Evolutionary conservation across 2,329 filamentous ascomycete species (phyloP).

Genomic region (Penicillium expansum): DNA sequence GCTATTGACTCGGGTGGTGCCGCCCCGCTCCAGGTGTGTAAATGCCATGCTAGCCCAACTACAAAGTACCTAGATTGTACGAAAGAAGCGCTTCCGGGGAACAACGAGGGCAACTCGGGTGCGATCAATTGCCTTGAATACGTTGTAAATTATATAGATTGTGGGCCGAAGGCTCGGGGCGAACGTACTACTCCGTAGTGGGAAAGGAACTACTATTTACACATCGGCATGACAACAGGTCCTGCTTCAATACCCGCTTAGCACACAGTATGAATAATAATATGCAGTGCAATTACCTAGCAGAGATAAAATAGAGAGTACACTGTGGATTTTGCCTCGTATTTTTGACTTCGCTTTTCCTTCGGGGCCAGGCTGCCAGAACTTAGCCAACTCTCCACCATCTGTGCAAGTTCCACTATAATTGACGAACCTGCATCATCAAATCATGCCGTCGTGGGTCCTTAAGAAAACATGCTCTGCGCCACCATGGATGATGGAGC

Average conservation of each 20-base stretch:
- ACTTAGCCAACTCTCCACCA: too few species aligned
- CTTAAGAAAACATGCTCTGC: too few species aligned
- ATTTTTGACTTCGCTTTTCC: too few species aligned
- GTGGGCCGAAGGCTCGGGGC: neutral
- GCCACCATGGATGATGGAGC: too few species aligned
- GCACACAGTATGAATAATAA: neutral
- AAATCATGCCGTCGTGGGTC: too few species aligned
- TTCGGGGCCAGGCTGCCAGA: too few species aligned
- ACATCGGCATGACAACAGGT: neutral
- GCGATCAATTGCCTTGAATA: neutral
- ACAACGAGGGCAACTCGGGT: too few species aligned
- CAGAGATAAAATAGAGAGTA: neutral
- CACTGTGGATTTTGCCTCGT: neutral
- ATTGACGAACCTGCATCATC: too few species aligned
- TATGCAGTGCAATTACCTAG: neutral
- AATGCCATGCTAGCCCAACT: neutral
- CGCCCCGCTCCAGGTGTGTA: neutral
- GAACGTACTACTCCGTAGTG: neutral
- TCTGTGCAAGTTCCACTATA: too few species aligned
- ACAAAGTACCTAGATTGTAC: too few species aligned
- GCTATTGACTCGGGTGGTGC: neutral
- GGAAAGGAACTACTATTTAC: neutral
- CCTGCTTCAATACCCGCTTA: neutral
- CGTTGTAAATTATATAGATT: neutral
- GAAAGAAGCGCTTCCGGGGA: too few species aligned